Evolutionary conservation across 805 yeast genomes (phyloP).

Genomic region (Helenozyma rhizophorensis): DNA sequence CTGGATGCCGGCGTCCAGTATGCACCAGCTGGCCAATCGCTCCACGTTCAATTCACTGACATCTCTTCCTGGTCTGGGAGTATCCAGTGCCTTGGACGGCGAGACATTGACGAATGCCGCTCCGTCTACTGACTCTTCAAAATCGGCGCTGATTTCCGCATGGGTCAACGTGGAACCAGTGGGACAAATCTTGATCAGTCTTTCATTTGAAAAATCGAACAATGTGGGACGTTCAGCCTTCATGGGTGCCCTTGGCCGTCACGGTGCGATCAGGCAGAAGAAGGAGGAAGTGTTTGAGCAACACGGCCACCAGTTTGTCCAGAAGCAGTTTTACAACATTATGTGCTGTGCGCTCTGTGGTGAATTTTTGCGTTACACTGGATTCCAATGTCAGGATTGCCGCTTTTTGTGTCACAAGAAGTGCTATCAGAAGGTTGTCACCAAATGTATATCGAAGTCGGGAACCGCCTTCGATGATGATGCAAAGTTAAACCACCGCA

Average conservation of each 20-base stretch:
- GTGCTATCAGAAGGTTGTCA: conserved; percentile 75
- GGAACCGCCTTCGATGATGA: conserved; percentile 70
- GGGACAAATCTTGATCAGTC: conserved; percentile 76
- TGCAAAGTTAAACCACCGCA: conserved; percentile 85
- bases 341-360: conserved; percentile 98
- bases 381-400: conserved; percentile 84
- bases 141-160: conserved; percentile 50
- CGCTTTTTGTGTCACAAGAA: conserved; percentile 75
- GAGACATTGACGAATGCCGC: not conserved
- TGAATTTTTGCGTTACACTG: conserved; percentile 85
- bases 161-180: conserved; percentile 95
- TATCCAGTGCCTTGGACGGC: not conserved
- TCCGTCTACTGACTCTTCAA: conserved; percentile 4
- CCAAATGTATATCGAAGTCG: conserved; percentile 77
- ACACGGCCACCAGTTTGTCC: conserved; percentile 96
- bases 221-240: conserved; percentile 33
- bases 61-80: conserved; percentile 3
- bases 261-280: conserved; percentile 95
- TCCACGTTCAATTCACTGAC: conserved; percentile 1
- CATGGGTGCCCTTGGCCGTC: conserved; percentile 62
- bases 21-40: conserved; percentile 14
- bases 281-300: conserved; percentile 89
- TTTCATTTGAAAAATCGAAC: conserved; percentile 70
- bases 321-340: conserved; percentile 89
- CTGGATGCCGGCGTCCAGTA: conserved; percentile 80